Base-by-base conservation (phyloP, 768 basidiomycete genomes). In the Boletus huronensis region DNA sequence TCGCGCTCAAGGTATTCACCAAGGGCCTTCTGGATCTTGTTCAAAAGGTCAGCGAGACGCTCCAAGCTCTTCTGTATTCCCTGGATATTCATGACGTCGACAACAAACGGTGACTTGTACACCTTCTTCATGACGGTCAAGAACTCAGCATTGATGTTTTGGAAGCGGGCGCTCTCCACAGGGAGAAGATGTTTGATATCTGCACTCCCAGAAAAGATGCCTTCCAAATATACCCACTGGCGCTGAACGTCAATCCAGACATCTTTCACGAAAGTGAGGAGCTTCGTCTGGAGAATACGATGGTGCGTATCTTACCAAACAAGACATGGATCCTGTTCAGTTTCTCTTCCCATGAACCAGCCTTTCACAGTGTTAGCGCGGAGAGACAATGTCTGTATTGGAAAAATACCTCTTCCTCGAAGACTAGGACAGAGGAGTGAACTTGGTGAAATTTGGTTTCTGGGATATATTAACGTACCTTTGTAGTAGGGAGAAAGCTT, bases 211-310 rank as follows among this genome's bases (percentile, higher is more conserved):
- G 96, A 93, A 74, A 99, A 99, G 63, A 99, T 99, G 40, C 97
- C 97, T 71, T 99, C 97, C 49, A 99, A 81, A 69, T 99, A 99
- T 1, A 99, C 97, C 97, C 97, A 99, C 76, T 99, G 97, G 7
- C 97, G 85, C 64, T 99, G 97, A 16, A 99, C 97, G 63, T 99
- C 97, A 61, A 99, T 97, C 97, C 97, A 99, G 35, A 98, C 89
- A 72, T 99, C 92, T 93, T 42, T 69, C 48, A 40, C 40, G 29
- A 43, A 38, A 40, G 36, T 52, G 38, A 58, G 55, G 28, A 32
- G 21, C n/a, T 38, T 35, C 10, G 5, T 41, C 25, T 9, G 13
- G 43, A 28, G n/a, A 2, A 32, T 32, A 38, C 10, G 6, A n/a
- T 16, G 11, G 1, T 1, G 14, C 0, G n/a, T 14, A 25, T 66